Conservation (phyloP, 257 asterid genomes). For the Fraxinus cuspidata region DNA sequence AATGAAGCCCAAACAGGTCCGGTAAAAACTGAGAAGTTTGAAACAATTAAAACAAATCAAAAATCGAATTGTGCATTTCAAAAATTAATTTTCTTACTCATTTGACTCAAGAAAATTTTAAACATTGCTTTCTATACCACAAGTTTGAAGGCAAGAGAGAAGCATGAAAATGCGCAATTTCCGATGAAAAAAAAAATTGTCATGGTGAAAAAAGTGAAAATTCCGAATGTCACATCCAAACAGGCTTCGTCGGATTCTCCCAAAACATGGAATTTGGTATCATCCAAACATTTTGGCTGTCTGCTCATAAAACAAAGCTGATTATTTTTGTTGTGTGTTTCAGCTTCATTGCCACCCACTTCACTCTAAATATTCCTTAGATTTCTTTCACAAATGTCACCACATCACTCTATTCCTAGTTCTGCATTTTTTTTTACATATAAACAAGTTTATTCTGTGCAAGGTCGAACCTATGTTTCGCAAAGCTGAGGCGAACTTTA, state of each 20-base stretch:
- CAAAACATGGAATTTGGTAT: constrained; percentile 33
- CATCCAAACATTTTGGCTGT: constrained; percentile 45
- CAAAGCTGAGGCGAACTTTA: constrained; percentile 33
- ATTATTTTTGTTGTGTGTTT: no score
- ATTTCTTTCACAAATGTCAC: background rate
- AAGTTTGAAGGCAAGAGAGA: constrained; percentile 4
- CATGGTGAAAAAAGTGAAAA: constrained; percentile 11
- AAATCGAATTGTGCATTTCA: no score
- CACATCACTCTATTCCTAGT: background rate
- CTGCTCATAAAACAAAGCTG: background rate
- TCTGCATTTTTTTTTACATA: no score
- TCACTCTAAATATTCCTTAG: background rate
- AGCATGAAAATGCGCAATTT: constrained; percentile 26
- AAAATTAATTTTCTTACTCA: no score
- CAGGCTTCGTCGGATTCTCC: constrained; percentile 37
- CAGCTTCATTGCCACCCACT: no score
- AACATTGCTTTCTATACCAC: background rate
- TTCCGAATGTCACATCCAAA: constrained; percentile 39
- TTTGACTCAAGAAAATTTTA: no score
- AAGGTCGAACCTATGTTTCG: no score
- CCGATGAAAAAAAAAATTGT: constrained; percentile 20
- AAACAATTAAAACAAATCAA: no score
- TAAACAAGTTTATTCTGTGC: no score
- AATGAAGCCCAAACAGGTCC: no score
- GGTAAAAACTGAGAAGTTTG: no score